A percentile compares a stretch with the other conserved stretches of the same genome.
These are phyloP conservation scores for Ogataea naganishii DNA, from an alignment of 805 yeast genomes.

Conservation along the genomic window DNA sequence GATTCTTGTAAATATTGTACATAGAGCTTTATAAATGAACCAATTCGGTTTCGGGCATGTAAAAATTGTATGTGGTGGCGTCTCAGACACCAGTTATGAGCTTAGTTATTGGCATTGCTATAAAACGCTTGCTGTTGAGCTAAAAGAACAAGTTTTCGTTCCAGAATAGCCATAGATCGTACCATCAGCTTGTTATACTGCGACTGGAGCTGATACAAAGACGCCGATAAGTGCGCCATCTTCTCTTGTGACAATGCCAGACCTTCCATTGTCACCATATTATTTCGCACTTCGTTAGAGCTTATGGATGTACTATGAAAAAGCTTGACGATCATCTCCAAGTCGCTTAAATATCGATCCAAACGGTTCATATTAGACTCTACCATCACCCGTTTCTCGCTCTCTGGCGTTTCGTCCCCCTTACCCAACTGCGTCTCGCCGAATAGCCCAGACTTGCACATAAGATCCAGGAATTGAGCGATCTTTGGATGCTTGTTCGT, in stretches of 20 bases:
- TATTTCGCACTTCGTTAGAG: too few relatives aligned
- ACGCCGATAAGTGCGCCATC: too few relatives aligned
- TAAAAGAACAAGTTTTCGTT: conserved; percentile 9
- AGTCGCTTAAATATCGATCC: conserved; percentile 3
- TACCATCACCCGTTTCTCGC: conserved; percentile 9
- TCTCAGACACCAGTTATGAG: neutral
- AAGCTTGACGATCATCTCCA: conserved; percentile 8
- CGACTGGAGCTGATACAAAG: too few relatives aligned
- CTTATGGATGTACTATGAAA: too few relatives aligned
- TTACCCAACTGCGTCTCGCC: conserved; percentile 2
- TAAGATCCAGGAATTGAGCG: conserved; percentile 2
- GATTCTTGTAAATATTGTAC: conserved; percentile 2
- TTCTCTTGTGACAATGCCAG: too few relatives aligned
- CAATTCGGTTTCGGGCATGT: neutral
- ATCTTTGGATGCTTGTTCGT: conserved; percentile 4
- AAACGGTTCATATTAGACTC: conserved; percentile 6
- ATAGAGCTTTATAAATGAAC: neutral
- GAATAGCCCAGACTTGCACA: conserved; percentile 6
- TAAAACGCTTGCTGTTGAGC: conserved; percentile 12
- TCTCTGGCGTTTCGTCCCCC: conserved; percentile 3
- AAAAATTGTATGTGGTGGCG: neutral
- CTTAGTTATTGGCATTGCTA: conserved; percentile 5
- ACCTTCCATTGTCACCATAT: too few relatives aligned
- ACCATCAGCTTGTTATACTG: conserved; percentile 9
- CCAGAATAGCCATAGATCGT: conserved; percentile 10